Evolutionary conservation across 768 basidiomycete genomes (phyloP).

Genomic region (Amanita rimosa): DNA sequence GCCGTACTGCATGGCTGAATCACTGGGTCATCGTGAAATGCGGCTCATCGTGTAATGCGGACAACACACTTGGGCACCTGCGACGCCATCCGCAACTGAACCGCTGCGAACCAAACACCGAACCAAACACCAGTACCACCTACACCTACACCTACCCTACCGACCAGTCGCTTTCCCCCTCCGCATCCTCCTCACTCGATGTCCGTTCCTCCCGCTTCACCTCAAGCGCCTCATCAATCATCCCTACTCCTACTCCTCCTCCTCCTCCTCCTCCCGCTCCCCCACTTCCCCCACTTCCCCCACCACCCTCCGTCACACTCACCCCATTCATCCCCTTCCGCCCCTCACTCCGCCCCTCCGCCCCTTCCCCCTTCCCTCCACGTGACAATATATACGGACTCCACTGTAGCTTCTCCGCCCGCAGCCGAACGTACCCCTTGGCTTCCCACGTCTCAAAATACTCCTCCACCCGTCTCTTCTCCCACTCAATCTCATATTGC

Average conservation of each 20-base stretch:
- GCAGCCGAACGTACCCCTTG: conserved; percentile 69
- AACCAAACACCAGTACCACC: too few species aligned
- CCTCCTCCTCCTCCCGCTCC: conserved; percentile 29
- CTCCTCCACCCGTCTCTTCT: conserved; percentile 49
- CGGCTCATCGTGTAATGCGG: conserved; percentile 7
- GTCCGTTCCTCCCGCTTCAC: conserved; percentile 25
- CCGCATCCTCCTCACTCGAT: conserved; percentile 29
- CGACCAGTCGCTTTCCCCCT: conserved; percentile 13
- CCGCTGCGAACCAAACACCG: conserved; percentile 12
- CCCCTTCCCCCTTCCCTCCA: conserved; percentile 13
- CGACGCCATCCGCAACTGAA: conserved; percentile 27
- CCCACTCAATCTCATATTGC: conserved; percentile 69
- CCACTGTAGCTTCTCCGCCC: conserved; percentile 87
- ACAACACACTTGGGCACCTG: conserved; percentile 26
- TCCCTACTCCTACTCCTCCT: conserved; percentile 19
- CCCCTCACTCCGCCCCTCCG: not conserved
- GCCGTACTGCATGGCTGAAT: conserved; percentile 49
- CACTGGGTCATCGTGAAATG: conserved; percentile 26
- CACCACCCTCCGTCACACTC: too few species aligned
- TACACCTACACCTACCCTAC: not conserved
- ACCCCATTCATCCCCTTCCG: not conserved
- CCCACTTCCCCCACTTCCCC: conserved; percentile 21
- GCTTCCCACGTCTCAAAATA: conserved; percentile 61
- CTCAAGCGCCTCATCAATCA: conserved; percentile 5
- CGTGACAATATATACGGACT: conserved; percentile 77